Base-by-base conservation (phyloP, 192 early-diverging fungal species). In the Funneliformis mosseae region DNA sequence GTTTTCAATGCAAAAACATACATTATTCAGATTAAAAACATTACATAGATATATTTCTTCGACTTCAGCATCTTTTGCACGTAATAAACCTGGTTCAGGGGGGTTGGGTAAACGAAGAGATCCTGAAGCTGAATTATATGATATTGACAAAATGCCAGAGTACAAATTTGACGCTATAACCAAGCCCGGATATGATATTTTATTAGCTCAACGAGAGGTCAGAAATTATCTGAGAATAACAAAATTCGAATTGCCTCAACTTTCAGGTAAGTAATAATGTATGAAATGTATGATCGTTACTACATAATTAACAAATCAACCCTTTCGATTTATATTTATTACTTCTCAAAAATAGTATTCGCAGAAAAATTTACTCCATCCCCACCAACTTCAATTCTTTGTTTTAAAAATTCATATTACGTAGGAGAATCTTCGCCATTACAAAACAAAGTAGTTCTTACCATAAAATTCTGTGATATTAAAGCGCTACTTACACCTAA, bases 231-330 rank as follows among this genome's bases (percentile, higher is more conserved):
- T 91, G 25, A 82, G 90, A 77, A 91, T 88, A 72, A 81, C 87
- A 45, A 84, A 88, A 72, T 89, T 86, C 75, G 90, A 91, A 66
- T 73, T 91, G 14, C 90, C 90, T n/a, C 87, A 91, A 79, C 82
- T 91, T 41, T 85, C 81, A 79, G 84, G 90, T 91, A 86, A 77
- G 84, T 63, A 23, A 16, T 23, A 55, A 42, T 42, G 9, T n/a
- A n/a, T n/a, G n/a, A n/a, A n/a, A n/a, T n/a, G n/a, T 38, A 4
- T 5, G 45, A 8, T 33, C 38, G 21, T 45, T 25, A 16, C 63
- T 25, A 48, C n/a, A 42, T 2, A 8, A 0, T 5, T 7, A 27
- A n/a, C n/a, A n/a, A 18, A 39, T 62, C 45, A 43, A 28, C 42
- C 27, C 38, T 46, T 45, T 16, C 38, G 16, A 25, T 28, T 55